These are phyloP conservation scores for Eucalyptus urophylla DNA, from an alignment of 345 rosid genomes.

Conservation along the genomic window DNA sequence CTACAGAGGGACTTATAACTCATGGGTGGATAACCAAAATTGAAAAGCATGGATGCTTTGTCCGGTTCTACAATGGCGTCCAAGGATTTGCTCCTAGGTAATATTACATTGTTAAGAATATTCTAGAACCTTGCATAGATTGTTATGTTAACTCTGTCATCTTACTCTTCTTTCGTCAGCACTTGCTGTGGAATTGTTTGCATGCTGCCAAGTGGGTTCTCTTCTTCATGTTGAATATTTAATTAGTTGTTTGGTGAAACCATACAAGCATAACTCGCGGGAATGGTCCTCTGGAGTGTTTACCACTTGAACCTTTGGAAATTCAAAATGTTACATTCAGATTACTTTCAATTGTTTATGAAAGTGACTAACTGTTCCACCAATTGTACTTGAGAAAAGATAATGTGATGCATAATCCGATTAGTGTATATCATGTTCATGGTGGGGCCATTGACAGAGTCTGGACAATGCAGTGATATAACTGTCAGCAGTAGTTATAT, in stretches of 20 bases:
- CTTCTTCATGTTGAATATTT: background rate
- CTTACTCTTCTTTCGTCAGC: background rate
- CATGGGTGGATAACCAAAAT: slow-evolving; percentile 99
- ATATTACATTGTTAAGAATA: background rate
- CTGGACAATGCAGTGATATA: background rate
- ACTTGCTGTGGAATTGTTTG: background rate
- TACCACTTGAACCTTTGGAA: background rate
- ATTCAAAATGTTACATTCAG: background rate
- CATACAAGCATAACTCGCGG: background rate
- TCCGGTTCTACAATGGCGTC: slow-evolving; percentile 93
- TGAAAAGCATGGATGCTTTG: slow-evolving; percentile 92
- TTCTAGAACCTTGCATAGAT: background rate
- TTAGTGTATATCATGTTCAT: background rate
- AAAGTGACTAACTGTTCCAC: background rate
- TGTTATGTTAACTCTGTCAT: background rate
- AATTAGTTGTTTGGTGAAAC: background rate
- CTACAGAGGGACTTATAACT: slow-evolving; percentile 59
- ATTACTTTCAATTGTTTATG: background rate
- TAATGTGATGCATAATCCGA: background rate
- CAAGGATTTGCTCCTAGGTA: slow-evolving; percentile 92
- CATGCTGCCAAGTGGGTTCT: background rate
- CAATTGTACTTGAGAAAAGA: background rate
- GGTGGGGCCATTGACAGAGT: background rate
- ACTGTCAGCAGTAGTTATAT: background rate
- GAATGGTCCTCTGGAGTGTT: background rate